A percentile compares a stretch with the other conserved stretches of the same genome.
Conservation (phyloP, 768 basidiomycete genomes). For the Macrolepiota fuliginosa region DNA sequence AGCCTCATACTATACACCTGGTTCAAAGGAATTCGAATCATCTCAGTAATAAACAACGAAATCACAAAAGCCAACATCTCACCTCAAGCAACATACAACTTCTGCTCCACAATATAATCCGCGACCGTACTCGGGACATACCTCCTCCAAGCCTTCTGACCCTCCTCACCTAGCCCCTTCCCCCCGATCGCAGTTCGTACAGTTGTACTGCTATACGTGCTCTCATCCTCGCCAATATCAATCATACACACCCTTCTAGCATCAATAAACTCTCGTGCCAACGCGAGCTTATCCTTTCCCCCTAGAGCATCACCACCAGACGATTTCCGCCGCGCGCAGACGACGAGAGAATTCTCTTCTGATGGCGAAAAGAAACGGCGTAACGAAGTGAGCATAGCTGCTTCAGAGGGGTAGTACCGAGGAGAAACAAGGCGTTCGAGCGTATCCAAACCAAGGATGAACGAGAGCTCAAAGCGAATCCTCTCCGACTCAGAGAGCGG, state of each 20-base stretch:
- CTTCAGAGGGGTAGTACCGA: conserved; percentile 63
- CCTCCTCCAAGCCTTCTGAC: conserved; percentile 38
- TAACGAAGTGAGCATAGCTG: conserved; percentile 56
- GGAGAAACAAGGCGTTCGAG: conserved; percentile 75
- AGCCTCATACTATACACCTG: no score
- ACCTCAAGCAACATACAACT: conserved; percentile 37
- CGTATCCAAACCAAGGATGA: conserved; percentile 84
- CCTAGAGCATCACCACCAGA: neutral
- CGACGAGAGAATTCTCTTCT: conserved; percentile 57
- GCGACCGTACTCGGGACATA: conserved; percentile 47
- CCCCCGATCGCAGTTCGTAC: conserved; percentile 47
- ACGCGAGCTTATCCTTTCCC: conserved; percentile 20
- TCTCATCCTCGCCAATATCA: conserved; percentile 56
- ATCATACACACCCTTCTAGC: conserved; percentile 53
- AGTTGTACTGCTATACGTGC: conserved; percentile 66
- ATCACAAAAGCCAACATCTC: neutral
- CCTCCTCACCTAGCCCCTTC: conserved; percentile 19
- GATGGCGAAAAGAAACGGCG: conserved; percentile 52
- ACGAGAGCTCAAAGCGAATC: conserved; percentile 48
- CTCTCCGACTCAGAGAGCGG: conserved; percentile 8
- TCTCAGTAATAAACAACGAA: no score
- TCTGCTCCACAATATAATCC: conserved; percentile 47
- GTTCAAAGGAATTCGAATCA: no score
- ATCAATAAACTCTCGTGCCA: conserved; percentile 49
- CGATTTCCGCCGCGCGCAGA: conserved; percentile 57